These are phyloP conservation scores for Gleditsia sinensis DNA, from an alignment of 306 rosid species.

Conservation along the genomic window DNA sequence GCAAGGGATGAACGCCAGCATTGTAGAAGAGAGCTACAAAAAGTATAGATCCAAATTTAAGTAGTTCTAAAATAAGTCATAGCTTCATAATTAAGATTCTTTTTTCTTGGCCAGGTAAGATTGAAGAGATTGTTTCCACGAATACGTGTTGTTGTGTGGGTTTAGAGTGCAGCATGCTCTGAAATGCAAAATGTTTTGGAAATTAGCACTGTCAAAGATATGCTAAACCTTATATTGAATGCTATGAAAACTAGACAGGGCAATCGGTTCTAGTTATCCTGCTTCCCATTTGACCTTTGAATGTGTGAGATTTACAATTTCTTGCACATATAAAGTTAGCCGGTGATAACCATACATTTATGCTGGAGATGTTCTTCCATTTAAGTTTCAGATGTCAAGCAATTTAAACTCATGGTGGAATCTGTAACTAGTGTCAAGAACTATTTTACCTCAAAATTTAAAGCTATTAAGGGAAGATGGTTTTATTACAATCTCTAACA, in stretches of 20 bases:
- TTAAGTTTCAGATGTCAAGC: constrained; percentile 3
- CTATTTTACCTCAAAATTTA: too few species aligned
- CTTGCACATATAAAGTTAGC: neutral
- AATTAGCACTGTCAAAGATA: neutral
- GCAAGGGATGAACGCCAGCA: neutral
- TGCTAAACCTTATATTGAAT: neutral
- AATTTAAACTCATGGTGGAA: constrained; percentile 30
- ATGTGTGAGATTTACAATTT: neutral
- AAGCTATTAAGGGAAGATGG: too few species aligned
- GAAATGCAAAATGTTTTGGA: neutral
- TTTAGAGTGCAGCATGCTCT: constrained; percentile 9
- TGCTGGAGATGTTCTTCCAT: neutral
- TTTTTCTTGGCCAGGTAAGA: constrained; percentile 7
- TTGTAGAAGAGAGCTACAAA: neutral
- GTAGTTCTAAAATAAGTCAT: constrained; percentile 23
- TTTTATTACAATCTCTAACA: too few species aligned
- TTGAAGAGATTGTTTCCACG: neutral
- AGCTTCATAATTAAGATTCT: neutral
- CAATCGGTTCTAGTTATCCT: neutral
- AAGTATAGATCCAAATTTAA: neutral
- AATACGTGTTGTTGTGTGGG: neutral
- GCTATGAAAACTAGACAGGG: neutral
- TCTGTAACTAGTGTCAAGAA: neutral
- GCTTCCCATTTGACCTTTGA: neutral
- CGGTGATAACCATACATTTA: constrained; percentile 3